phyloP scores from a whole-genome alignment of 257 asterid genomes.

The Plantago ovata region DNA sequence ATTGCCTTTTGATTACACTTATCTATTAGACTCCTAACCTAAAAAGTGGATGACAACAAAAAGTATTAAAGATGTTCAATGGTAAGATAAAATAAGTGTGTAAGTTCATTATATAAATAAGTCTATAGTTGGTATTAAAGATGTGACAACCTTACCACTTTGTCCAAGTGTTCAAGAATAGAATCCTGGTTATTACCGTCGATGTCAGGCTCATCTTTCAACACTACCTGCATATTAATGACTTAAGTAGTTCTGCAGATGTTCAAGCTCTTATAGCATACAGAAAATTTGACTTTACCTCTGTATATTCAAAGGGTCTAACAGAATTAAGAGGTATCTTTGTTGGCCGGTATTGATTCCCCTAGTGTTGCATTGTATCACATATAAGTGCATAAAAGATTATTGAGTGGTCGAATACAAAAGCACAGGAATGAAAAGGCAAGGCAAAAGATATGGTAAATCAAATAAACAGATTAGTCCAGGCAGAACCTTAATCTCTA shows the following conservation, averaged over 20 bases:
- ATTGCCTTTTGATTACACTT: constrained; percentile 53
- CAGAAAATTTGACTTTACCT: constrained; percentile 52
- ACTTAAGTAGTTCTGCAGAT: constrained; percentile 23
- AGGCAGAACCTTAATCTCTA: constrained; percentile 81
- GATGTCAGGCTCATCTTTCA: constrained; percentile 88
- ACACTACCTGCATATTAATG: constrained; percentile 59
- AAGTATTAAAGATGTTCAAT: background rate
- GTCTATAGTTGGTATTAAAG: constrained; percentile 16
- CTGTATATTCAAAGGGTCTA: constrained; percentile 91
- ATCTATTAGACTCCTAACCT: constrained; percentile 82
- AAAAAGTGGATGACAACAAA: constrained; percentile 20
- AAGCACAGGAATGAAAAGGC: constrained; percentile 2
- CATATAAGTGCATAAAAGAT: constrained; percentile 18
- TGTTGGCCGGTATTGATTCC: constrained; percentile 92
- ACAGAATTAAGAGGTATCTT: constrained; percentile 92
- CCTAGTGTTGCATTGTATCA: constrained; percentile 40
- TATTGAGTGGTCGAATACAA: constrained; percentile 4
- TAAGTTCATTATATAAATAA: background rate
- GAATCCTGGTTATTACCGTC: constrained; percentile 90
- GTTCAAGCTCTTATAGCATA: constrained; percentile 20
- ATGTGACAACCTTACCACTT: constrained; percentile 51
- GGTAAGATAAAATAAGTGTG: background rate
- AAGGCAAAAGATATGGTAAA: constrained; percentile 1
- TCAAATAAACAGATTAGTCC: constrained; percentile 8
- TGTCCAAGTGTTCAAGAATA: constrained; percentile 91